phyloP scores from a whole-genome alignment of 2,329 filamentous ascomycete genomes.

The Diaporthe aspalathi region DNA sequence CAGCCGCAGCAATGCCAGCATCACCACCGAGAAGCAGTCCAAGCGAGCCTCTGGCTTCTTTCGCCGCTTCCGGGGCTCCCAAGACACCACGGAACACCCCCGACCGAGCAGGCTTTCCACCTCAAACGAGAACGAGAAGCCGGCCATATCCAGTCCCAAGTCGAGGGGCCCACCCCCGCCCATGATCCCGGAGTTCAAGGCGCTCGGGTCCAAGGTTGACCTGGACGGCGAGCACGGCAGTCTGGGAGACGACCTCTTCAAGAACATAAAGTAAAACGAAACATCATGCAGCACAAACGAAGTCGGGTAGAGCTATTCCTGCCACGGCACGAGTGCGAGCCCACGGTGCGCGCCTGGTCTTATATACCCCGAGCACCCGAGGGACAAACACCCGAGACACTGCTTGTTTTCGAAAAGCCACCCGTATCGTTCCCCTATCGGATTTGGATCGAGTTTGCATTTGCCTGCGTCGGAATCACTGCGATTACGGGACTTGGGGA shows the following conservation, averaged over 20 bases:
- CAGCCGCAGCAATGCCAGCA: slow-evolving; percentile 62
- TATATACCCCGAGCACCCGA: background rate
- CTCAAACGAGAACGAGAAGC: slow-evolving; percentile 46
- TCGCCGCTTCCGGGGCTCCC: slow-evolving; percentile 60
- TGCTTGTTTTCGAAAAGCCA: slow-evolving; percentile 16
- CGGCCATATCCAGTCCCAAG: slow-evolving; percentile 46
- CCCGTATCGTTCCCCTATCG: slow-evolving; percentile 15
- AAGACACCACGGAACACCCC: slow-evolving; percentile 46
- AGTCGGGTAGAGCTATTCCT: background rate
- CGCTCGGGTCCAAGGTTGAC: slow-evolving; percentile 62
- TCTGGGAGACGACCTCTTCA: slow-evolving; percentile 67
- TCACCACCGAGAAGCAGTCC: slow-evolving; percentile 64
- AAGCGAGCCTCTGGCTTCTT: slow-evolving; percentile 71
- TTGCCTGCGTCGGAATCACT: slow-evolving; percentile 26
- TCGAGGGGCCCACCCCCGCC: slow-evolving; percentile 65
- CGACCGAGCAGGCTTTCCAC: slow-evolving; percentile 58
- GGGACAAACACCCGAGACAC: slow-evolving; percentile 16
- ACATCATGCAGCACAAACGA: background rate
- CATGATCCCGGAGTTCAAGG: slow-evolving; percentile 69
- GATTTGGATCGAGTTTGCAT: slow-evolving; percentile 35
- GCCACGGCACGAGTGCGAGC: background rate
- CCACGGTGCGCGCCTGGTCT: background rate
- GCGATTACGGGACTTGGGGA: slow-evolving; percentile 32
- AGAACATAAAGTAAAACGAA: slow-evolving; percentile 64
- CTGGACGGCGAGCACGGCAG: slow-evolving; percentile 54